Base-by-base conservation (phyloP, 306 rosid genomes). In the Cotoneaster glaucophyllus region DNA sequence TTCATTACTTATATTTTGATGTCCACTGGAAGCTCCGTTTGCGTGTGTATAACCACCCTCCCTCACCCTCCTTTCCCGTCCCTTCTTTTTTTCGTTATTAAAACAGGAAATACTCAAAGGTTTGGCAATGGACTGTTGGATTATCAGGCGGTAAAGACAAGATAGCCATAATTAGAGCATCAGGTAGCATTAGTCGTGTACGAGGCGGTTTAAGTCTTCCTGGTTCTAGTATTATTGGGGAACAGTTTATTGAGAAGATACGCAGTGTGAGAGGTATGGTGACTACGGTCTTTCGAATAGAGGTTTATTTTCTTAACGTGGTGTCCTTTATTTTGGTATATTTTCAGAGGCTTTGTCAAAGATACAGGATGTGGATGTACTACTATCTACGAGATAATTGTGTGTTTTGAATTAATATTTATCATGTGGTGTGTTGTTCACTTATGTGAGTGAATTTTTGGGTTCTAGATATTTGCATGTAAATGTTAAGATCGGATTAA, bases 91-190 rank as follows among this genome's bases (percentile, higher is more conserved):
- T 77, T 67, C 43, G 21, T 71, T 62, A 68, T 83, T 82, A 50
- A 85, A 6, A 43, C 69, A 95, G 98, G 85, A 92, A 88, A 80
- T 92, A 95, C 86, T 85, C 92, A 67, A 50, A 79, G 79, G 99
- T 95, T 52, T 81, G 85, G 76, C 90, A 88, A 84, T 88, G 85
- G 88, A 95, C 99, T 65, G 66, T 95, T 76, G 97, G 97, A 72
- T 79, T 95, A 81, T 81, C 93, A 64, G 90, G 97, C 43, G 92
- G 97, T 67, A 87, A 88, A 84, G 92, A 92, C 64, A 72, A 86
- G 83, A 90, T 95, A 81, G 98, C 98, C 74, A 80, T 95, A 64
- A 87, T 95, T 78, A 87, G 98, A 88, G 98, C 98, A 64, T 89
- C 93, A 57, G 98, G 98, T 82, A 85, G 88, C 82, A 95, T 95